Base-by-base conservation (phyloP, 2,329 filamentous ascomycete species). In the Pseudogymnoascus pannorum region DNA sequence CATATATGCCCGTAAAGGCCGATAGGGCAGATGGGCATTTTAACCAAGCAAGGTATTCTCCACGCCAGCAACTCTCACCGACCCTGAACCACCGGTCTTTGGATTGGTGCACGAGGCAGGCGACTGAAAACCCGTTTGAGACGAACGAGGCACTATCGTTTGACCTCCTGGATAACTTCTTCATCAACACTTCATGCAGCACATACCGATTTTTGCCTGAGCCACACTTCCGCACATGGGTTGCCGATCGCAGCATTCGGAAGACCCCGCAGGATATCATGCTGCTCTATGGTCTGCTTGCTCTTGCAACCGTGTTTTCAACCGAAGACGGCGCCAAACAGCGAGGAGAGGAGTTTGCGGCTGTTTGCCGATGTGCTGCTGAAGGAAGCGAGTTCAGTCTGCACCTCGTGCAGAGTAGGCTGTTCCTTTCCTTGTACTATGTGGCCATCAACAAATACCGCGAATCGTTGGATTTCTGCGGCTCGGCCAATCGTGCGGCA, bases 401-500 rank as follows among this genome's bases (percentile, higher is more conserved):
- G 57, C 85, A 89, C 66, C 75, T 90, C 48, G 83, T 86, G 11
- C 88, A 91, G 70, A 82, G 81, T 54, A 81, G 85, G 60, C 75
- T 91, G n/a, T 76, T 90, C 14, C 77, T 91, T 38, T 81, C 83
- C 18, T 73, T 89, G 5, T 89, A 87, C 72, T 83, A 86, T 65
- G 83, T 87, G 63, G 82, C 86, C 1, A 79, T 80, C 20, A 82
- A 82, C 12, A 81, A 82, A n/a, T 74, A 79, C 36, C 77, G 78
- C 42, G 81, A 85, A 57, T 83, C 84, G 5, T 86, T 81, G 76
- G 87, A 90, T 66, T 82, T 84, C 65, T 80, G 82, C 51, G 86
- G 85, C 12, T 78, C 80, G 2, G 87, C 86, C 2, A 75, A 87
- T 24, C 81, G 85, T 60, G 80, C 80, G 4, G 80, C 86, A 14